Evolutionary conservation across 2,329 filamentous ascomycete genomes (phyloP).

Genomic region (Blastomyces parvus): DNA sequence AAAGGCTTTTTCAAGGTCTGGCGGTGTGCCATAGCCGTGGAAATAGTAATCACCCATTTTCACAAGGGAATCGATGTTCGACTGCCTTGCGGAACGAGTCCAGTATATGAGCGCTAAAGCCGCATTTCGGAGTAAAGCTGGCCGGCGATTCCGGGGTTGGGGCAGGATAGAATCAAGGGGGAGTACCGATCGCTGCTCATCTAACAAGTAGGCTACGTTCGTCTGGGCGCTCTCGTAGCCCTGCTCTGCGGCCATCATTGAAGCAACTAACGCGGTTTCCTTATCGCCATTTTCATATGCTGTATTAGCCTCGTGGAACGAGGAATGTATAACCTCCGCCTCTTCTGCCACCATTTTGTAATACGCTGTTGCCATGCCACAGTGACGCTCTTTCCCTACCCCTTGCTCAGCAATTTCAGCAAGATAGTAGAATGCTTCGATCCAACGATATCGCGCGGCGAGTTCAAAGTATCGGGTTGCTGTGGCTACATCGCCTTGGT

Average conservation of each 20-base stretch:
- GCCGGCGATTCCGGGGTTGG: slow-evolving; percentile 33
- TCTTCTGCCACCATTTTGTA: slow-evolving; percentile 73
- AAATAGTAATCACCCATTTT: slow-evolving; percentile 99
- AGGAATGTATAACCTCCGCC: slow-evolving; percentile 62
- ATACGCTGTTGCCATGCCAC: slow-evolving; percentile 65
- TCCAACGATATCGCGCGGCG: slow-evolving; percentile 69
- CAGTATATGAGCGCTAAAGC: slow-evolving; percentile 78
- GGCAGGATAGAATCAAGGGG: slow-evolving; percentile 47
- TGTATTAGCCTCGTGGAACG: slow-evolving; percentile 72
- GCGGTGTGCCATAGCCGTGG: slow-evolving; percentile 61
- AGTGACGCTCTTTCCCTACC: slow-evolving; percentile 69
- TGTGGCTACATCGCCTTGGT: slow-evolving; percentile 72
- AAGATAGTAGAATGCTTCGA: slow-evolving; percentile 86
- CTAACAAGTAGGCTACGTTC: slow-evolving; percentile 79
- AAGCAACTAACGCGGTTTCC: slow-evolving; percentile 69
- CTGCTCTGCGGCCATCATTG: slow-evolving; percentile 83
- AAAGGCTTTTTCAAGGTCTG: slow-evolving; percentile 75
- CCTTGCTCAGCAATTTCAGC: slow-evolving; percentile 78
- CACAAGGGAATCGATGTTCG: slow-evolving; percentile 85
- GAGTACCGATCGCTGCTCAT: slow-evolving; percentile 57
- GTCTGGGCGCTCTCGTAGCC: slow-evolving; percentile 84
- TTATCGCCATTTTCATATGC: slow-evolving; percentile 71
- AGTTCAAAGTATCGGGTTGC: slow-evolving; percentile 83
- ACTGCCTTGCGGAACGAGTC: slow-evolving; percentile 87
- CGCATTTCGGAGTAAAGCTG: slow-evolving; percentile 47